These are phyloP conservation scores for Nigrograna mackinnonii DNA, from an alignment of 2,329 filamentous ascomycete genomes.

Conservation along the genomic window DNA sequence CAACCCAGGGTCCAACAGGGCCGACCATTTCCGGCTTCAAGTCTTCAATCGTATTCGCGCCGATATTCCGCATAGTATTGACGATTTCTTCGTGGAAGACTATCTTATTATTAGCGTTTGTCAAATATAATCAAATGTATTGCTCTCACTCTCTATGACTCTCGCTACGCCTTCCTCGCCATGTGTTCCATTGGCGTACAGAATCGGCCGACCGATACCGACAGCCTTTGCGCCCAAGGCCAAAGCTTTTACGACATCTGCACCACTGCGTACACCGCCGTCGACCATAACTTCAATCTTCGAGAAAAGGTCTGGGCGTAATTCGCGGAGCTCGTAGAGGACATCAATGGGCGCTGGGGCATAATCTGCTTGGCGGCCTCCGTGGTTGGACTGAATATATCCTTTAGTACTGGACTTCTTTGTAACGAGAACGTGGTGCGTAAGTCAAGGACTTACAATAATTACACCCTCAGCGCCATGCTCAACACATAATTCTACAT, in stretches of 20 bases:
- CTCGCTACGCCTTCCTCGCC: conserved; percentile 66
- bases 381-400: conserved; percentile 38
- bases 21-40: conserved; percentile 5
- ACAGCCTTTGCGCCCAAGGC: conserved; percentile 44
- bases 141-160: conserved; percentile 41
- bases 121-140: too few relatives aligned
- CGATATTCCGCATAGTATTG: conserved; percentile 6
- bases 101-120: not conserved
- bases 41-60: conserved; percentile 1
- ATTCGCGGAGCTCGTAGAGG: conserved; percentile 73
- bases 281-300: conserved; percentile 45
- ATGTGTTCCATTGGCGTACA: conserved; percentile 56
- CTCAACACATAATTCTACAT: conserved; percentile 34
- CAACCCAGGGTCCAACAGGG: conserved; percentile 4
- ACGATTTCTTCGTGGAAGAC: conserved; percentile 3
- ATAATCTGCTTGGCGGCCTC: conserved; percentile 46
- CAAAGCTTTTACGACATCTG: conserved; percentile 30
- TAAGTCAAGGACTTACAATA: conserved; percentile 17
- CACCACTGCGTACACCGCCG: conserved; percentile 44
- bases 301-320: conserved; percentile 42
- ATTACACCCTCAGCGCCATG: conserved; percentile 42
- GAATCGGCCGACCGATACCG: conserved; percentile 53
- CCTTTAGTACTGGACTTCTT: too few relatives aligned
- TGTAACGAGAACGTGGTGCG: too few relatives aligned
- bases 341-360: conserved; percentile 73